Evolutionary conservation across 257 asterid species (phyloP), one percentile per base, ranked within the genome.

Genomic region (Parsonsia alboflavescens): DNA sequence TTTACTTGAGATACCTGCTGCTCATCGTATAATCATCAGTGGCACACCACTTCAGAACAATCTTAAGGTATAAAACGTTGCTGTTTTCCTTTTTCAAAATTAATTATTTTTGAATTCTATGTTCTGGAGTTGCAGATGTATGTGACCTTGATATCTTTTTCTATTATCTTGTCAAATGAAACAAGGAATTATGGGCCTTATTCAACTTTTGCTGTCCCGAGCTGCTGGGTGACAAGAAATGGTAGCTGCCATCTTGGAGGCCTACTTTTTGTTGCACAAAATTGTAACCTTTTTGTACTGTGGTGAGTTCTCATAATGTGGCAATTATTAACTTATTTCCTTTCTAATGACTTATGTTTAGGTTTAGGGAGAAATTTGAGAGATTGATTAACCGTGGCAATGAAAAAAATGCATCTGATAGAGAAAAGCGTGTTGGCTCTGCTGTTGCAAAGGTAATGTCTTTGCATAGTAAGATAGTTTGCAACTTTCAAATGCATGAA

Each of bases 31-130:
- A 83, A 91, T 93, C 56, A 93, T 93, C 77, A 93, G 98, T 77
- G 98, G 98, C 81, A 93, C 98, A 30, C 98, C 98, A 76, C 89
- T 93, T 76, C 98, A 93, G 78, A 93, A 93, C 86, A 90, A 93
- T 85, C 93, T 93, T 9, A 93, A 93, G 97, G 98, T 93, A 83
- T 12, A 39, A 69, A 17, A 9, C 71, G 70, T 44, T 33, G 63
- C 74, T 22, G 68, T 73, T 57, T 33, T n/a, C n/a, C 13, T 75
- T 68, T 24, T 44, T 68, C 63, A 54, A 6, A 54, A 19, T 16
- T 22, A 57, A 49, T 0, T 50, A 50, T n/a, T 16, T 42, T 33
- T 33, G 53, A 36, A 21, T 76, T 66, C 75, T 22, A 58, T 70
- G 13, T 56, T 13, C 50, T 33, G 59, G 74, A 64, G 73, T 46